These are phyloP conservation scores for Lithospermum erythrorhizon DNA, from an alignment of 257 asterid genomes.

Conservation along the genomic window DNA sequence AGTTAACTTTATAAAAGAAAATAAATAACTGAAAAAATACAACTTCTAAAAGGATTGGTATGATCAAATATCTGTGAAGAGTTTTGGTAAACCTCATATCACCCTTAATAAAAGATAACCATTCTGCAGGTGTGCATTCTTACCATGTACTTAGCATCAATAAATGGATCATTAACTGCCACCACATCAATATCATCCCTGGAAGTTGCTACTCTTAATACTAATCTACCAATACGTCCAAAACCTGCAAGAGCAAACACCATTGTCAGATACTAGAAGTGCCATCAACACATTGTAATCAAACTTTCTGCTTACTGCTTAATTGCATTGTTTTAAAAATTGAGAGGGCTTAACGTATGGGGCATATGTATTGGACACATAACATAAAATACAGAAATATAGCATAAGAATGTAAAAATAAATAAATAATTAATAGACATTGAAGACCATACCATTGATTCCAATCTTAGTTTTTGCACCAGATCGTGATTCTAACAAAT, in stretches of 20 bases:
- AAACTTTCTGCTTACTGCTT: not conserved
- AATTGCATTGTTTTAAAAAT: not conserved
- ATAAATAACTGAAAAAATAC: not conserved
- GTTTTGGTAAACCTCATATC: too few species aligned
- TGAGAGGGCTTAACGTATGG: not conserved
- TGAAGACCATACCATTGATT: constrained; percentile 60
- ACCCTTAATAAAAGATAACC: too few species aligned
- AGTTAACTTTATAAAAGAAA: not conserved
- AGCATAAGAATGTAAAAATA: not conserved
- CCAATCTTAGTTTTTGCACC: constrained; percentile 66
- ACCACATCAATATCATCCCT: constrained; percentile 95
- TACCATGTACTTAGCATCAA: constrained; percentile 96
- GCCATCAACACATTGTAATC: not conserved
- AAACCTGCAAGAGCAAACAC: constrained; percentile 46
- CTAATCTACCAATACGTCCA: constrained; percentile 95
- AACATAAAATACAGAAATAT: not conserved
- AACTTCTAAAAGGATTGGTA: not conserved
- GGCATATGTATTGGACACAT: not conserved
- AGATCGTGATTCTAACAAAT: constrained; percentile 46
- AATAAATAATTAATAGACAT: too few species aligned
- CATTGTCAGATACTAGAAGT: not conserved
- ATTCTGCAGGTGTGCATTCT: constrained; percentile 16
- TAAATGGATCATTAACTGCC: constrained; percentile 94
- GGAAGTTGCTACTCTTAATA: constrained; percentile 73
- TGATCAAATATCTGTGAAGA: not conserved